Base-by-base conservation (phyloP, 192 early-diverging fungal genomes). In the Blastocladiella britannica region DNA sequence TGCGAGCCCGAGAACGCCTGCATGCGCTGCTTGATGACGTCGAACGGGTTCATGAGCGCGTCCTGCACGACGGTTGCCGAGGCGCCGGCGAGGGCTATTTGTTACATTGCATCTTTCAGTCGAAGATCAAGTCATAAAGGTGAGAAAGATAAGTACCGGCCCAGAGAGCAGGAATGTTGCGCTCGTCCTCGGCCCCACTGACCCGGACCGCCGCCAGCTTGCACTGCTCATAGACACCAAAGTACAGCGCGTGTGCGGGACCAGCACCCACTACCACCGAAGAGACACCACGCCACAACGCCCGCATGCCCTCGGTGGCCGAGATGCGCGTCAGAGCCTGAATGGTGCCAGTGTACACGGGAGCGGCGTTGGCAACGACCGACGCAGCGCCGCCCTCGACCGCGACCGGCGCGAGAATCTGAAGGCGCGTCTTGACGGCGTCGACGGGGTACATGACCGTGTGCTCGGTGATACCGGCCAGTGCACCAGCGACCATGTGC, bases 401-500 rank as follows among this genome's bases (percentile, higher is more conserved):
- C 25, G 25, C 18, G 7, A 18, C 28, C 18, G 31, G 31, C 20
- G 56, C 26, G 2, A 57, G 31, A 25, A 57, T 57, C 29, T 57
- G 56, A 25, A 57, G 29, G 37, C 37, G 37, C 37, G 63, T 47
- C 37, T 97, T 97, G 63, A 97, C 81, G 58, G 76, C 77, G 66
- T 97, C 93, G 22, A 94, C 72, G 2, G 91, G 93, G 68, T 87
- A 94, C 85, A 91, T 94, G 53, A 92, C 74, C 26, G 85, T 80
- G 65, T 97, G 93, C 70, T 97, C 93, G 53, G 85, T 86, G 62
- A 97, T 94, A 56, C 93, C 93, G n/a, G 93, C 93, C 18, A 90
- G 73, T 1, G 93, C 91, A 15, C 93, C 93, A 0, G 91, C 93
- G 30, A 87, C 68, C 64, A 91, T 70, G 65, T 94, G 87, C 55